A percentile compares a stretch with the other conserved stretches of the same genome.
Evolutionary conservation across 2,329 filamentous ascomycete genomes (phyloP).

Genomic region (Xylaria sp.): DNA sequence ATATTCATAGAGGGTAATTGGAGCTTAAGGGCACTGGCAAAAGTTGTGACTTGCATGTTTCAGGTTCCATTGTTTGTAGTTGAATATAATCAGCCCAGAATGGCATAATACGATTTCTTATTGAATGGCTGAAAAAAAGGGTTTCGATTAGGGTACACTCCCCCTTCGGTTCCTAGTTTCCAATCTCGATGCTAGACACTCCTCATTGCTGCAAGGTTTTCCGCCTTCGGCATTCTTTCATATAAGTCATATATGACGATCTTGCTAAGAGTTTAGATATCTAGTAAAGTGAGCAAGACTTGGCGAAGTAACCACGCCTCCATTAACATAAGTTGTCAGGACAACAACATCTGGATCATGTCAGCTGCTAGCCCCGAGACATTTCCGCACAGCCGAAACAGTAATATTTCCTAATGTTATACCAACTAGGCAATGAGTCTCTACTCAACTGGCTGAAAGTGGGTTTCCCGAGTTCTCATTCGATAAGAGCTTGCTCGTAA

Average conservation of each 20-base stretch:
- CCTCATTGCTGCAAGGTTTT: background rate
- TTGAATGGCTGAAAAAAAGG: background rate
- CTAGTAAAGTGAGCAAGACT: background rate
- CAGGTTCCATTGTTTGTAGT: no score
- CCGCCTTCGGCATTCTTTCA: background rate
- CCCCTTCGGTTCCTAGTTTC: background rate
- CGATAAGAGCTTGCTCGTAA: background rate
- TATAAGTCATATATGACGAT: background rate
- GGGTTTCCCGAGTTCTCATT: background rate
- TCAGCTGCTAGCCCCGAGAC: background rate
- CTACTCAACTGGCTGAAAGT: background rate
- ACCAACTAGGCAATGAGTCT: background rate
- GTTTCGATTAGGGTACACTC: background rate
- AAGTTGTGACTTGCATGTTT: background rate
- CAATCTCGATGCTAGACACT: background rate
- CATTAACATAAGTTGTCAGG: background rate
- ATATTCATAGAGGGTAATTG: background rate
- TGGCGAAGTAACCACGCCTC: background rate
- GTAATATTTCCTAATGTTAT: background rate
- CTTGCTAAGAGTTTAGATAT: background rate
- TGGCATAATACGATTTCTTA: background rate
- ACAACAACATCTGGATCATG: background rate
- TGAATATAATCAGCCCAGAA: background rate
- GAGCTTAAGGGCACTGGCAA: background rate
- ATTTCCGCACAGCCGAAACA: background rate